Evolutionary conservation across 768 basidiomycete genomes (phyloP).

Genomic region (Sporobolomyces pararoseus): DNA sequence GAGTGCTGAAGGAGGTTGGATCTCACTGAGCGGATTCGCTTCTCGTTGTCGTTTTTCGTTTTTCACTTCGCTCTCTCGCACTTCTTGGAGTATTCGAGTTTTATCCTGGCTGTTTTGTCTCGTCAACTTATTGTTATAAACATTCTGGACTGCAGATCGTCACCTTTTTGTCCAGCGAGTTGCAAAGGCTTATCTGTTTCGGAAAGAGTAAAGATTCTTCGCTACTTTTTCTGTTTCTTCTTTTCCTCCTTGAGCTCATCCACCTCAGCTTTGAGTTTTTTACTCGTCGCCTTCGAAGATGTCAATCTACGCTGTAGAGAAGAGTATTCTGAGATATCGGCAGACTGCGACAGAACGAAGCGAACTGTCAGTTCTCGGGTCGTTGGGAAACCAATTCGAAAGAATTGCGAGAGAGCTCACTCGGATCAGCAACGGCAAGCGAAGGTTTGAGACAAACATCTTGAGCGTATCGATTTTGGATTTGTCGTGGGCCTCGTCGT

Average conservation of each 20-base stretch:
- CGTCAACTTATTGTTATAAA: too few relatives aligned
- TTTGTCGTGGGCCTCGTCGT: neutral
- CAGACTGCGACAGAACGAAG: neutral
- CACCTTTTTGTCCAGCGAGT: too few relatives aligned
- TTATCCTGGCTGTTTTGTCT: neutral
- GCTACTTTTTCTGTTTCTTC: neutral
- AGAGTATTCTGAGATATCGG: slow-evolving; percentile 4
- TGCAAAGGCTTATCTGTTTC: too few relatives aligned
- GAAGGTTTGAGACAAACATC: neutral
- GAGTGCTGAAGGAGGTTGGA: slow-evolving; percentile 38
- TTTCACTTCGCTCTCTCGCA: neutral
- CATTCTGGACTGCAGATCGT: too few relatives aligned
- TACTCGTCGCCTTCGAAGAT: neutral
- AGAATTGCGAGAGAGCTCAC: neutral
- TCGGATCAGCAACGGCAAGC: neutral
- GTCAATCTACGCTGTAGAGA: neutral
- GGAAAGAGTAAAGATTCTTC: too few relatives aligned
- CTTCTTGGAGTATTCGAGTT: neutral
- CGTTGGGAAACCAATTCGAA: neutral
- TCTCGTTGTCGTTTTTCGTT: neutral
- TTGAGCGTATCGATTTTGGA: neutral
- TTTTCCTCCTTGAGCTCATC: neutral
- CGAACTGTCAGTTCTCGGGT: neutral
- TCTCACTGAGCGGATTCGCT: neutral
- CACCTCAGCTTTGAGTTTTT: neutral